Evolutionary conservation across 345 rosid genomes (phyloP), one percentile per base, ranked within the genome.

Genomic region (Eucalyptus cloeziana): DNA sequence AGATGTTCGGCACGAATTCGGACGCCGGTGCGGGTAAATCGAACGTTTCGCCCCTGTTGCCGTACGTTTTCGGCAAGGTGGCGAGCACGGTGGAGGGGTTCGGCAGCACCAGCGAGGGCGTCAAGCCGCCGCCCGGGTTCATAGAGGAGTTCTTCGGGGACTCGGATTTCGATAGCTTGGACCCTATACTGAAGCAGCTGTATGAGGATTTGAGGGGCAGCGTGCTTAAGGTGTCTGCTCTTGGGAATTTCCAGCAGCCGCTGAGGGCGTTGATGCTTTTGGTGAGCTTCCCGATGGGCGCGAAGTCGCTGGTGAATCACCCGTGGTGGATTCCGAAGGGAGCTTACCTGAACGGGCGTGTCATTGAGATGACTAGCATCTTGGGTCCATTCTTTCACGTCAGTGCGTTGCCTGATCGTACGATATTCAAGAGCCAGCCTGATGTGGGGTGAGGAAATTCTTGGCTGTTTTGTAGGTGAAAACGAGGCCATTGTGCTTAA

Each of bases 271-370:
- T 98, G 91, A 88, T 91, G 94, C 95, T 91, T 92, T 94, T 98
- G 91, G 93, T 96, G 87, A 93, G 93, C 86, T 96, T 94, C 89
- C 97, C 98, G 0, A 93, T 91, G 31, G 97, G 99, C 27, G 99
- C 98, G 14, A 96, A 92, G 93, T 90, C 99, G 31, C 93, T 98
- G 88, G 99, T 98, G 86, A 94, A 91, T 91, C 98, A 97, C 90
- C 93, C 90, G 7, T 97, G 99, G 99, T 98, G 99, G 99, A 95
- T 97, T 89, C 99, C 99, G 8, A 94, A 94, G 14, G 98, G 97
- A 43, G 92, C 93, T 56, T 98, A 96, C 90, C 91, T 96, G 95
- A 97, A 97, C 87, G 99, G 99, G 31, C 93, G 99, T 86, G 99
- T 94, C 64, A 96, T 96, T 49, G 99, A 98, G 94, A 93, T 98